phyloP scores from a whole-genome alignment of 257 asterid genomes.

The Gynochthodes officinalis region DNA sequence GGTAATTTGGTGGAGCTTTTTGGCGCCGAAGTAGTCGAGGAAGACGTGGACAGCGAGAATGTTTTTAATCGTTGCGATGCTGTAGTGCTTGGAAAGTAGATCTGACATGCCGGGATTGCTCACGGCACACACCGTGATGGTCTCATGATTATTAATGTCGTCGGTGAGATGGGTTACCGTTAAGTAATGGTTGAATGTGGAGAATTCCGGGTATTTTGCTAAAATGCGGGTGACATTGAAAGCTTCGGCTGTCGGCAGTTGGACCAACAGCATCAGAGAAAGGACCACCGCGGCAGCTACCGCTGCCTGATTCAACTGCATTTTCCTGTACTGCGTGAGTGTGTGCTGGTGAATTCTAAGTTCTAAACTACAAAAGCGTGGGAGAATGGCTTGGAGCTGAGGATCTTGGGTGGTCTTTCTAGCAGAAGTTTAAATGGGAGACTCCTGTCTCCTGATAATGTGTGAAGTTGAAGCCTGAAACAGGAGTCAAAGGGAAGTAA shows the following conservation, averaged over 20 bases:
- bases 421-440: no score
- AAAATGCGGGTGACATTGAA: conserved; percentile 64
- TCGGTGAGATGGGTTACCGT: conserved; percentile 57
- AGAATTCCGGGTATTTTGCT: conserved; percentile 38
- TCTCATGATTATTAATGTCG: conserved; percentile 54
- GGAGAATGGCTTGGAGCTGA: not conserved
- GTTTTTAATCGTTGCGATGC: conserved; percentile 34
- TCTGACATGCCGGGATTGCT: conserved; percentile 59
- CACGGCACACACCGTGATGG: conserved; percentile 68
- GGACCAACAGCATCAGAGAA: conserved; percentile 19
- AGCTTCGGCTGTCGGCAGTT: conserved; percentile 35
- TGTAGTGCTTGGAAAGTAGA: conserved; percentile 50
- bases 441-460: no score
- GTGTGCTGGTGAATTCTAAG: not conserved
- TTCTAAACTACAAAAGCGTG: not conserved
- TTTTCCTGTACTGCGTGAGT: conserved; percentile 26
- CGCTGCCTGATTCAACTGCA: conserved; percentile 43
- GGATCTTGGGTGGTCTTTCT: no score
- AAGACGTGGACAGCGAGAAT: conserved; percentile 68
- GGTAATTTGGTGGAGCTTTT: conserved; percentile 68
- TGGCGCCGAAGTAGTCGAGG: conserved; percentile 65
- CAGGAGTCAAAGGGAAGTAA: not conserved
- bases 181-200: conserved; percentile 60
- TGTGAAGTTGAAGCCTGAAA: not conserved
- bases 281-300: conserved; percentile 29